Conservation (phyloP, 768 basidiomycete species). For the Lepiota brunneoincarnata region DNA sequence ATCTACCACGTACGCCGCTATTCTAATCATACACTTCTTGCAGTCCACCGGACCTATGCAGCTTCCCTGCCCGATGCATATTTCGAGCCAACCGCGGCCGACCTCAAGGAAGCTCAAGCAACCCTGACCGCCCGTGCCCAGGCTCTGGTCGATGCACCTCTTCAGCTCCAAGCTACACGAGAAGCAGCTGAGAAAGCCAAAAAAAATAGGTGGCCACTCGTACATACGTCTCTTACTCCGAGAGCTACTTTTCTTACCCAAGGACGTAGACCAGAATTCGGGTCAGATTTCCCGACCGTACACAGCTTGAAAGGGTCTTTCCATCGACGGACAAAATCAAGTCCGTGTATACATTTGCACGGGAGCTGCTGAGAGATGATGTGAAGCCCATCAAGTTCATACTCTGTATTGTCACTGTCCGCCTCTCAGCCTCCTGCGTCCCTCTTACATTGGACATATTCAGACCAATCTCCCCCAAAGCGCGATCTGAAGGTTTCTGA, state of each 20-base stretch:
- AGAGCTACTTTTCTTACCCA: neutral
- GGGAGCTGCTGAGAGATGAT: conserved; percentile 67
- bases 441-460: conserved; percentile 1
- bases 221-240: conserved; percentile 28
- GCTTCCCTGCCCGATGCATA: conserved; percentile 67
- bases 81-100: conserved; percentile 68
- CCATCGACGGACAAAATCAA: conserved; percentile 78
- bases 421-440: neutral
- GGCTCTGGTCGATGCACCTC: conserved; percentile 65
- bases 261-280: conserved; percentile 73
- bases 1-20: conserved; percentile 12
- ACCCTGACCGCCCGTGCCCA: conserved; percentile 59
- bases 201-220: conserved; percentile 70
- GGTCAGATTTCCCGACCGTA: conserved; percentile 77
- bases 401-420: conserved; percentile 55
- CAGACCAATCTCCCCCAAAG: conserved; percentile 81
- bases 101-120: conserved; percentile 67
- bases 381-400: conserved; percentile 79
- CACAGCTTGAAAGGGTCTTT: conserved; percentile 76
- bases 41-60: conserved; percentile 18
- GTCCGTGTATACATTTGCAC: conserved; percentile 83
- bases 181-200: conserved; percentile 62
- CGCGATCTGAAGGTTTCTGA: conserved; percentile 84
- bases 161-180: conserved; percentile 60
- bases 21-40: neutral